A percentile compares a stretch with the other conserved stretches of the same genome.
phyloP scores from a whole-genome alignment of 495 filamentous ascomycete genomes.

The Apiosordaria backusii region DNA sequence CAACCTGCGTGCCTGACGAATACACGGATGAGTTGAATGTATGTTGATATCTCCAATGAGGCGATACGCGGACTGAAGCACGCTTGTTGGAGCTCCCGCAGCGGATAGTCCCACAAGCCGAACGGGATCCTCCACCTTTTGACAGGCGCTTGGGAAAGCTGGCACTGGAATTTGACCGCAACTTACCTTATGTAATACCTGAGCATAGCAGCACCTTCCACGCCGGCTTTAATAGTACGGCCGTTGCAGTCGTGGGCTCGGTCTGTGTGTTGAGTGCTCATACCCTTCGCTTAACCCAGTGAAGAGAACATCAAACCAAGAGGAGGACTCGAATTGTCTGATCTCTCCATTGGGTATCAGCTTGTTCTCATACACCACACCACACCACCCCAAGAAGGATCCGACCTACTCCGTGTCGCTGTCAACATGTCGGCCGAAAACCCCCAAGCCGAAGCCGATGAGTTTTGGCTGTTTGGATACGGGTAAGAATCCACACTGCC shows the following conservation, averaged over 20 bases:
- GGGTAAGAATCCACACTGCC: slow-evolving; percentile 55
- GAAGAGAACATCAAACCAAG: slow-evolving; percentile 19
- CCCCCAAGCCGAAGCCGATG: slow-evolving; percentile 36
- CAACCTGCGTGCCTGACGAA: not conserved
- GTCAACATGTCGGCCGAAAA: slow-evolving; percentile 25
- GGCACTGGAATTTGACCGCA: not conserved
- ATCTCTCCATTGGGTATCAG: slow-evolving; percentile 1
- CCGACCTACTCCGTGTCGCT: not conserved
- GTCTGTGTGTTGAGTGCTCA: not conserved
- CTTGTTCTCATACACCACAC: too few relatives aligned
- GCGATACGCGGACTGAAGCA: slow-evolving; percentile 18
- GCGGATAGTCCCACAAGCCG: not conserved
- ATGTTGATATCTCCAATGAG: slow-evolving; percentile 9
- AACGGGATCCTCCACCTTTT: not conserved
- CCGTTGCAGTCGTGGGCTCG: not conserved
- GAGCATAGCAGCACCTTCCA: not conserved
- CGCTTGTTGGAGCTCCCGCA: not conserved
- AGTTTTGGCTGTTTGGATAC: slow-evolving; percentile 91
- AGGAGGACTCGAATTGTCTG: not conserved
- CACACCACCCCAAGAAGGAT: too few relatives aligned
- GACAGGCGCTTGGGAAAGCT: too few relatives aligned
- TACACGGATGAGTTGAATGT: not conserved
- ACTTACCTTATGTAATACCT: slow-evolving; percentile 4
- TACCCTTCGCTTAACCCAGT: slow-evolving; percentile 9
- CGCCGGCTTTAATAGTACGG: slow-evolving; percentile 3